These are phyloP conservation scores for Hericium rajendrae DNA, from an alignment of 768 basidiomycete species.

Conservation along the genomic window DNA sequence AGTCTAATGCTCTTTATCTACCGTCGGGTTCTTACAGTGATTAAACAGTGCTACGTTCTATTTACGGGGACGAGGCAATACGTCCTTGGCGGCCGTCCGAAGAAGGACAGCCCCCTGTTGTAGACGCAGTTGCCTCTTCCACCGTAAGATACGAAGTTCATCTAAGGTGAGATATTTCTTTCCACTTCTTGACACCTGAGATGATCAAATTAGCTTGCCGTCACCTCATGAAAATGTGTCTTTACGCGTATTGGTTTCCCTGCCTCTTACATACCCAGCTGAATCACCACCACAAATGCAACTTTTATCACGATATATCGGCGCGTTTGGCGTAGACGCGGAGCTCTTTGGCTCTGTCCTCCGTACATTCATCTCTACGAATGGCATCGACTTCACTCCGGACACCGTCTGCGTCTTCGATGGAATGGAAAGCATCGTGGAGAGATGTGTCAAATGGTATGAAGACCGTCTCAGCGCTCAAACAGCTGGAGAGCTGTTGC, in stretches of 20 bases:
- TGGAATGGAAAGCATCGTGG: slow-evolving; percentile 68
- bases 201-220: slow-evolving; percentile 30
- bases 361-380: slow-evolving; percentile 70
- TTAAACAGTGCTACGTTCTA: slow-evolving; percentile 61
- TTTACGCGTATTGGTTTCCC: slow-evolving; percentile 31
- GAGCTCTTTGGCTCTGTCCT: slow-evolving; percentile 68
- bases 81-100: slow-evolving; percentile 42
- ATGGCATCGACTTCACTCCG: slow-evolving; percentile 67
- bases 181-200: not conserved
- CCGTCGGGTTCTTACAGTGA: not conserved
- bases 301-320: slow-evolving; percentile 76
- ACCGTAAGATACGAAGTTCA: slow-evolving; percentile 56
- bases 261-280: slow-evolving; percentile 50
- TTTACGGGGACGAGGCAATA: slow-evolving; percentile 65
- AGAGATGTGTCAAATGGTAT: slow-evolving; percentile 63
- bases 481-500: slow-evolving; percentile 42
- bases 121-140: slow-evolving; percentile 14
- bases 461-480: slow-evolving; percentile 50
- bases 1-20: not conserved
- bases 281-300: slow-evolving; percentile 72
- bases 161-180: slow-evolving; percentile 41
- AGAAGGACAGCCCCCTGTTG: slow-evolving; percentile 5
- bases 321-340: slow-evolving; percentile 66
- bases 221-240: slow-evolving; percentile 31
- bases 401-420: slow-evolving; percentile 81